These are phyloP conservation scores for Poronia punctata DNA, from an alignment of 495 filamentous ascomycete genomes.

Conservation along the genomic window DNA sequence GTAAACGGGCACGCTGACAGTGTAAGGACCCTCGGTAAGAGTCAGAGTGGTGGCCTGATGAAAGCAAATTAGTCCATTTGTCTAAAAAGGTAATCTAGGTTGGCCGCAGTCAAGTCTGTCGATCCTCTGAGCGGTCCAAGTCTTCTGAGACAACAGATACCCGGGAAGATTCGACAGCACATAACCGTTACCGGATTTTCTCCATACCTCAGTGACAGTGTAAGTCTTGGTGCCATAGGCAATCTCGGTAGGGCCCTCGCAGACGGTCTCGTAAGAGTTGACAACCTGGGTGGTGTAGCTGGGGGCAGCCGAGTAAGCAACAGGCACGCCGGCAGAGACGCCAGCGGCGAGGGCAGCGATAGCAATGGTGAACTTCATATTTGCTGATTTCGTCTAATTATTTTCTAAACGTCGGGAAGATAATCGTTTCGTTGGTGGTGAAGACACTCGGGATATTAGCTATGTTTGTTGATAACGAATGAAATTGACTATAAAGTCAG, in stretches of 20 bases:
- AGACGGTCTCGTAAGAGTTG: constrained; percentile 78
- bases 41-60: constrained; percentile 68
- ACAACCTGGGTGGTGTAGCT: constrained; percentile 69
- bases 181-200: neutral
- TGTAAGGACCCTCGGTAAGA: constrained; percentile 73
- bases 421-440: constrained; percentile 15
- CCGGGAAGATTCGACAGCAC: neutral
- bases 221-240: constrained; percentile 65
- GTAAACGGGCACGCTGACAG: constrained; percentile 62
- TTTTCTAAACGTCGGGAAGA: constrained; percentile 37
- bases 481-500: constrained; percentile 56
- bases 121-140: neutral
- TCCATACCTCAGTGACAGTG: constrained; percentile 62
- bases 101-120: neutral
- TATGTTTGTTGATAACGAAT: constrained; percentile 43
- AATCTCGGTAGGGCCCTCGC: constrained; percentile 68
- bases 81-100: neutral
- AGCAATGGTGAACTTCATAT: constrained; percentile 76
- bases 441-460: constrained; percentile 20
- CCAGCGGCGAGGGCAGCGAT: constrained; percentile 55
- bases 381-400: constrained; percentile 47
- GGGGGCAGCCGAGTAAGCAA: constrained; percentile 26
- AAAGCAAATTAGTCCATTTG: constrained; percentile 12
- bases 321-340: constrained; percentile 50
- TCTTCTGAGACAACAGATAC: neutral